These are phyloP conservation scores for Suillus subaureus DNA, from an alignment of 768 basidiomycete genomes.

Conservation along the genomic window DNA sequence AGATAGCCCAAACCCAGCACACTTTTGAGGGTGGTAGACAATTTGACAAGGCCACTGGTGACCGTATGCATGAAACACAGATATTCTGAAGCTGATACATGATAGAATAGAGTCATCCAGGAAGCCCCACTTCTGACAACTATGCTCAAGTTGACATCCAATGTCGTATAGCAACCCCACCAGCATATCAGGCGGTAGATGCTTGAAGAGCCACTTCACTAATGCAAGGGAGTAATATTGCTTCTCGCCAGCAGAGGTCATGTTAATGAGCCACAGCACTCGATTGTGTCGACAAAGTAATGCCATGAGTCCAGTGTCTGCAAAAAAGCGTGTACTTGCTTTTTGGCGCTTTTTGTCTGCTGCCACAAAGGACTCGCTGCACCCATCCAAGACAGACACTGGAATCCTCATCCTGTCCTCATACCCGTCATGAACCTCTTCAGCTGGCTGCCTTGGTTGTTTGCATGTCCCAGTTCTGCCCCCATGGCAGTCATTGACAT, in stretches of 20 bases:
- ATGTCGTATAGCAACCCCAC: constrained; percentile 28
- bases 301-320: constrained; percentile 21
- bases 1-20: constrained; percentile 32
- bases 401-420: no score
- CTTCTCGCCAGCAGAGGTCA: no score
- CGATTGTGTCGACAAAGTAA: constrained; percentile 21
- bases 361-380: constrained; percentile 31
- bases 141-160: constrained; percentile 24
- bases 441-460: no score
- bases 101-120: constrained; percentile 6
- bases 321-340: constrained; percentile 23
- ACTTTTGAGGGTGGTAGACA: constrained; percentile 35
- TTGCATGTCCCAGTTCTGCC: no score
- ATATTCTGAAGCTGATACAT: constrained; percentile 28
- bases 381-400: constrained; percentile 38
- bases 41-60: constrained; percentile 40
- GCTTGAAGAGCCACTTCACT: constrained; percentile 16
- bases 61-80: constrained; percentile 39
- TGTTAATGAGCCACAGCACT: no score
- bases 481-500: not conserved
- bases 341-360: constrained; percentile 18
- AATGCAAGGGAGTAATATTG: no score
- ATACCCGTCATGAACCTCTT: no score
- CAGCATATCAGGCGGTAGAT: constrained; percentile 16
- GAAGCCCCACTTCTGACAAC: constrained; percentile 15